These are phyloP conservation scores for Geotrichum fermentans DNA, from an alignment of 1,139 yeast genomes.

Conservation along the genomic window DNA sequence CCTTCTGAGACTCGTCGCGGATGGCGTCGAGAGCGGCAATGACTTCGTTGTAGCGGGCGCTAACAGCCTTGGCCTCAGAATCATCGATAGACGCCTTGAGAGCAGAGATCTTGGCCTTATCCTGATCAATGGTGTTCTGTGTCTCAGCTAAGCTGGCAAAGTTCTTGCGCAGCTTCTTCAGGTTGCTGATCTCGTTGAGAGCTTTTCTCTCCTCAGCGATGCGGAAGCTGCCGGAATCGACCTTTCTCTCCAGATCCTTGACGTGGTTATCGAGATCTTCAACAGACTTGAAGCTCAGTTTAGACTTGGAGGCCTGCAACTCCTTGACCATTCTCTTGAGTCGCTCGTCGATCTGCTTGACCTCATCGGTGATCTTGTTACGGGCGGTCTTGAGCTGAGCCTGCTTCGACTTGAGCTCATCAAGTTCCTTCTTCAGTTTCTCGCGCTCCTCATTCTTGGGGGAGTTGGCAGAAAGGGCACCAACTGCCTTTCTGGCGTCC, in stretches of 20 bases:
- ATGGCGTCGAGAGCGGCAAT: conserved; percentile 60
- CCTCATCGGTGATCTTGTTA: conserved; percentile 62
- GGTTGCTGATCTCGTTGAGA: conserved; percentile 78
- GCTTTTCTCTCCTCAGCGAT: conserved; percentile 87
- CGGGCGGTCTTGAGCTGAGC: conserved; percentile 67
- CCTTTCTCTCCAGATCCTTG: conserved; percentile 52
- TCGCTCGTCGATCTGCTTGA: conserved; percentile 63
- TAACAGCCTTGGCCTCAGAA: conserved; percentile 58
- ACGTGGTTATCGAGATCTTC: conserved; percentile 60
- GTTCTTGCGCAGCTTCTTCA: conserved; percentile 79
- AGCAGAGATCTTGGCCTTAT: conserved; percentile 69
- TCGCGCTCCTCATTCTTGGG: conserved; percentile 50
- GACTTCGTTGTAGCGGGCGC: conserved; percentile 50
- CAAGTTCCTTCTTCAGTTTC: conserved; percentile 60
- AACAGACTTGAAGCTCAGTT: conserved; percentile 61
- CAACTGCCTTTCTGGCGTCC: conserved; percentile 31
- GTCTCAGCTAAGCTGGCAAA: conserved; percentile 67
- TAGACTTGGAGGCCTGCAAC: conserved; percentile 64
- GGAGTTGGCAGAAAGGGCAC: conserved; percentile 28
- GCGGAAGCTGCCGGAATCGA: conserved; percentile 81
- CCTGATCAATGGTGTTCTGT: conserved; percentile 76
- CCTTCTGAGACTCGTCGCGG: conserved; percentile 55
- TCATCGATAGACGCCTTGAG: conserved; percentile 65
- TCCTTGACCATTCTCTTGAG: conserved; percentile 76
- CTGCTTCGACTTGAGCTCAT: conserved; percentile 62